phyloP scores from a whole-genome alignment of 306 rosid species.

The Vigna mungo region DNA sequence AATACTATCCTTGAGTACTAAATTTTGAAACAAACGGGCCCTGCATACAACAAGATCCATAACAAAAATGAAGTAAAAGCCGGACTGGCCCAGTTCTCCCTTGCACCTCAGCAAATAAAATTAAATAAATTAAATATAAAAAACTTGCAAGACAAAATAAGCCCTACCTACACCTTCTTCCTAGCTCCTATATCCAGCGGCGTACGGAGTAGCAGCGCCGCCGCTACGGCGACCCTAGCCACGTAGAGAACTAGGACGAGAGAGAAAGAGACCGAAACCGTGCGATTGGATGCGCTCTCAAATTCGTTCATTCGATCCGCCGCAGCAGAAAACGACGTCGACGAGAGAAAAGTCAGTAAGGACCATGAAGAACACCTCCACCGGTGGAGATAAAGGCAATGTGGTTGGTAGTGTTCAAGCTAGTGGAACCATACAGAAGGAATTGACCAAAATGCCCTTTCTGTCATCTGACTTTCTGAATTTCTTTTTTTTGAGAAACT shows the following conservation, averaged over 20 bases:
- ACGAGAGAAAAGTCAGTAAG: constrained; percentile 71
- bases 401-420: constrained; percentile 46
- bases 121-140: neutral
- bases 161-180: neutral
- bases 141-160: neutral
- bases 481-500: neutral
- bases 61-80: neutral
- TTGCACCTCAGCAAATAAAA: neutral
- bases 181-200: neutral
- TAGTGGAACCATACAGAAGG: constrained; percentile 55
- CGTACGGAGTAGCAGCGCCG: neutral
- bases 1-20: no score
- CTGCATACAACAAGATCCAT: neutral
- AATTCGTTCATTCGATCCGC: constrained; percentile 46
- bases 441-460: constrained; percentile 51
- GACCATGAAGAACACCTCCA: constrained; percentile 70
- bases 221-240: neutral
- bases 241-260: neutral
- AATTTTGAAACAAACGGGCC: neutral
- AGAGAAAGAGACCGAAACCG: neutral
- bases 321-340: constrained; percentile 67
- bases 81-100: neutral
- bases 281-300: constrained; percentile 34
- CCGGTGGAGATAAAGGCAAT: constrained; percentile 48
- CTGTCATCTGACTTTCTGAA: neutral